Evolutionary conservation across 192 early-diverging fungal genomes (phyloP).

Genomic region (Anaeromyces robustus): DNA sequence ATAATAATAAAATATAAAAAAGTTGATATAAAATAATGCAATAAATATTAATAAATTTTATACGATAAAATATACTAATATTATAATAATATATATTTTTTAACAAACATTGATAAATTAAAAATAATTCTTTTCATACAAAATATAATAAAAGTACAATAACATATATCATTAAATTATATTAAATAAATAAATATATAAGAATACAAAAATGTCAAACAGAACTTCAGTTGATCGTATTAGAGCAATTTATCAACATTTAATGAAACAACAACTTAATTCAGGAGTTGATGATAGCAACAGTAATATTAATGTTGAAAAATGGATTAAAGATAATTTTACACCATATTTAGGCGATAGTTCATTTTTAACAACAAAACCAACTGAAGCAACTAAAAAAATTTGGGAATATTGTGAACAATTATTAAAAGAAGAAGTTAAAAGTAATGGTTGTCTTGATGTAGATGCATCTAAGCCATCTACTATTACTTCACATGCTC

Average conservation of each 20-base stretch:
- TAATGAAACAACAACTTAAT: background rate
- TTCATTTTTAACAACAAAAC: background rate
- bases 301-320: background rate
- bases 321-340: background rate
- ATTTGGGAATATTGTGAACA: slow-evolving; percentile 6
- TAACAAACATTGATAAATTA: too few species aligned
- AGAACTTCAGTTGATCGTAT: background rate
- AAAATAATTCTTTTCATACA: too few species aligned
- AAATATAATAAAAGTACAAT: background rate
- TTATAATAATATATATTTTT: too few species aligned
- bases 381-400: slow-evolving; percentile 3
- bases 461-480: slow-evolving; percentile 5
- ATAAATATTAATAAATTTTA: too few species aligned
- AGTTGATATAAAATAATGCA: too few species aligned
- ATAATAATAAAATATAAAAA: too few species aligned
- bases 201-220: background rate
- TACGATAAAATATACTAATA: too few species aligned
- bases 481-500: slow-evolving; percentile 5
- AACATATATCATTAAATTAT: background rate
- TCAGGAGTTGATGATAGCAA: background rate
- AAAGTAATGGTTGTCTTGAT: slow-evolving; percentile 6
- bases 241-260: background rate
- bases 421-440: slow-evolving; percentile 1
- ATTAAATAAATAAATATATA: background rate
- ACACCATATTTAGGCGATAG: background rate